Evolutionary conservation across 1,139 yeast genomes (phyloP).

Genomic region (Lodderomyces oxycetoniae): DNA sequence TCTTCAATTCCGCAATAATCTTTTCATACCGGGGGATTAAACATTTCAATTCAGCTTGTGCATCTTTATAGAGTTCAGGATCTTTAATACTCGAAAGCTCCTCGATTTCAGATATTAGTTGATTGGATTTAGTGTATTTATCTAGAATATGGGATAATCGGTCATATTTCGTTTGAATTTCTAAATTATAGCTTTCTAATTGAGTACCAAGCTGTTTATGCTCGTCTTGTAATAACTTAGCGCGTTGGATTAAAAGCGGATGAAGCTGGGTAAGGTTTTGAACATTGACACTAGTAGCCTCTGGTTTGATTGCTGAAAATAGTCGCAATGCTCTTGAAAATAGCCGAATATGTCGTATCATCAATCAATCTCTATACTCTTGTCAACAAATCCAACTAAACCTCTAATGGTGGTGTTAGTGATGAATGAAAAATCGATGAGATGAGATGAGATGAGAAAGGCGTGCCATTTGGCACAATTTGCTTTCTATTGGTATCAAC

Average conservation of each 20-base stretch:
- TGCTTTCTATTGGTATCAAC: too few relatives aligned
- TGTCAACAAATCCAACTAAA: too few relatives aligned
- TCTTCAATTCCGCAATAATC: slow-evolving; percentile 44
- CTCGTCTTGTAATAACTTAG: slow-evolving; percentile 50
- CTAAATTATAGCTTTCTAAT: slow-evolving; percentile 12
- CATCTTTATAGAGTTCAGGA: slow-evolving; percentile 18
- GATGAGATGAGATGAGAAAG: too few relatives aligned
- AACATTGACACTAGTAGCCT: too few relatives aligned
- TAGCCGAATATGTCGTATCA: too few relatives aligned
- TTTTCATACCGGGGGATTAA: slow-evolving; percentile 33
- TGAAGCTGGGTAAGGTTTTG: slow-evolving; percentile 29
- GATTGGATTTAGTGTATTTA: slow-evolving; percentile 31
- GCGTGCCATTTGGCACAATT: too few relatives aligned
- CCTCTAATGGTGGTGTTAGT: too few relatives aligned
- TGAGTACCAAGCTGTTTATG: slow-evolving; percentile 43
- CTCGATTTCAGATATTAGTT: slow-evolving; percentile 37
- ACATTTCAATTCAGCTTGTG: slow-evolving; percentile 26
- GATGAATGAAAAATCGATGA: too few relatives aligned
- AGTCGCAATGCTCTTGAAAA: too few relatives aligned
- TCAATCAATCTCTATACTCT: too few relatives aligned
- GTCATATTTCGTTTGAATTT: slow-evolving; percentile 13
- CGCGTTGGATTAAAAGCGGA: slow-evolving; percentile 61
- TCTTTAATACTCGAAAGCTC: slow-evolving; percentile 34
- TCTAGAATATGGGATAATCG: slow-evolving; percentile 36
- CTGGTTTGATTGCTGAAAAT: too few relatives aligned